Base-by-base conservation (phyloP, 345 rosid species). In the Corymbia maculata region DNA sequence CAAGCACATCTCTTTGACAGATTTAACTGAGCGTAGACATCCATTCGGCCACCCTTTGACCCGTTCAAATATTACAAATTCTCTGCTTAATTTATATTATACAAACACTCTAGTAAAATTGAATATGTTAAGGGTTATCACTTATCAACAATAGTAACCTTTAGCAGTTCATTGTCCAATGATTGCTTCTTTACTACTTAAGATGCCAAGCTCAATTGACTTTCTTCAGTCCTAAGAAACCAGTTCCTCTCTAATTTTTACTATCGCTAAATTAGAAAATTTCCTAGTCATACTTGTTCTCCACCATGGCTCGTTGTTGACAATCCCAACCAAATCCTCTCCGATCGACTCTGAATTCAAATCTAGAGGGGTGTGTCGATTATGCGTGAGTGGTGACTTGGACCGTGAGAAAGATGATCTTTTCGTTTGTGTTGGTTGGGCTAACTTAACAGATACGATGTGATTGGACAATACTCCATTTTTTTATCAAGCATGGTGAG, bases 311-410 rank as follows among this genome's bases (percentile, higher is more conserved):
- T 59, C 0, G n/a, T n/a, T n/a, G 6, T 59, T 11, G 66, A 59
- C 6, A 26, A 59, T 26, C 66, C 30, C 0, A 6, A 26, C n/a
- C 26, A 13, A 13, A 59, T 26, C 66, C 24, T 59, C 26, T 13
- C 66, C n/a, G 0, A 0, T 3, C 66, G 0, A 59, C 66, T 59
- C 6, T 13, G 66, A 59, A 26, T n/a, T 59, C 66, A 4, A 57
- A 24, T 57, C 66, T 0, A 57, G n/a, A 59, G n/a, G 0, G 30
- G 2, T 59, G 30, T 59, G 66, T 59, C n/a, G 0, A 59, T 26
- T 59, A 59, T 6, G 5, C 7, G n/a, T 26, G 13, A 10, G n/a
- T 59, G 30, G 14, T 4, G 66, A 59, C 10, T 26, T 24, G 66
- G 6, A 59, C 24, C 24, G n/a, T 24, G 66, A 59, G 30, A 5